Evolutionary conservation across 2,329 filamentous ascomycete species (phyloP), one percentile per base, ranked within the genome.

Genomic region (Elsinoe perseae): DNA sequence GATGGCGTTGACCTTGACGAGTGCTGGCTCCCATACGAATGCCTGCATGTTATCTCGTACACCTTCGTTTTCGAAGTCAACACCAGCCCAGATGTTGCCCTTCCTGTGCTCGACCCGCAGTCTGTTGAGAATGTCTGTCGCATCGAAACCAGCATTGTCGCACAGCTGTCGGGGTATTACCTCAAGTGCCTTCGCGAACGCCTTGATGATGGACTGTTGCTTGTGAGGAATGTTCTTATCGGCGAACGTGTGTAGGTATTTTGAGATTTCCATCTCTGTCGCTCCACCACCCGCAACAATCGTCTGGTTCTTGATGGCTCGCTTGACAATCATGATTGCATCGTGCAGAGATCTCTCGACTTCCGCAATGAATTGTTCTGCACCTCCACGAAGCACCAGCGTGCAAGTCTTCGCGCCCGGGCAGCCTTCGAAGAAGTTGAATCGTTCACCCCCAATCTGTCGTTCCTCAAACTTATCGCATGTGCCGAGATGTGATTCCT

Each of bases 301-400:
- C 69, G 83, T 87, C 68, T 86, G 86, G 79, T 97, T 95, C 77
- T 89, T 89, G 73, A 97, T 89, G 25, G 93, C 89, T 60, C 95
- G 90, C 83, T 97, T 97, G 69, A 98, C 93, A 67, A 98, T 95
- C 93, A 98, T 98, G 74, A 98, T 97, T 65, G 93, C 93, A 68
- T 98, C 93, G 78, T 98, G 93, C 63, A 98, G 81, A 69, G 89
- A 95, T 62, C 93, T 88, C 78, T 98, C 93, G 1, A 96, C 93
- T 73, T 98, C 93, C 58, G 93, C 93, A 66, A 98, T 98, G 76
- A 98, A 98, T 72, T 98, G 93, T 77, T 98, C 93, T 32, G 93
- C 93, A 62, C 93, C 93, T 67, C 93, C 93, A 68, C 93, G 88
- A 61, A 98, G 85, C 38, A 98, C 84, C 18, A 98, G 79, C 8